phyloP scores from a whole-genome alignment of 345 rosid genomes.

The Pugionium cornutum region DNA sequence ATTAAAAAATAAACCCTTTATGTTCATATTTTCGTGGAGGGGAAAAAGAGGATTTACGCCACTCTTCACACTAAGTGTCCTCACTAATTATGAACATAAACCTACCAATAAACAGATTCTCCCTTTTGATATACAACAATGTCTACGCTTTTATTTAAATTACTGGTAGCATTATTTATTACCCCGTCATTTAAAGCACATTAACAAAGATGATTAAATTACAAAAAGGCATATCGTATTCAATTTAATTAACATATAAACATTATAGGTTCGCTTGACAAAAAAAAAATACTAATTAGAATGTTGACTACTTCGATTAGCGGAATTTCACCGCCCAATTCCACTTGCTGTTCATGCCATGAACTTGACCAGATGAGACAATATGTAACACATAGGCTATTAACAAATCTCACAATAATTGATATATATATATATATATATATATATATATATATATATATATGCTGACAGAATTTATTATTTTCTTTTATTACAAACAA shows the following conservation, averaged over 20 bases:
- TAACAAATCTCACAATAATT: no score
- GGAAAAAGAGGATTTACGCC: slow-evolving; percentile 17
- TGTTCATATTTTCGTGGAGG: neutral
- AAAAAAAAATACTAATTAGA: slow-evolving; percentile 18
- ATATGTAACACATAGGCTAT: slow-evolving; percentile 27
- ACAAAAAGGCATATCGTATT: slow-evolving; percentile 9
- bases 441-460: no score
- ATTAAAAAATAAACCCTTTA: neutral
- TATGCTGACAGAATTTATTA: no score
- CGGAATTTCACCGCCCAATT: slow-evolving; percentile 33
- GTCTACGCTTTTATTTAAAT: slow-evolving; percentile 4
- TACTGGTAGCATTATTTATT: neutral
- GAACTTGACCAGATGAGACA: slow-evolving; percentile 38
- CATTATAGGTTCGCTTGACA: slow-evolving; percentile 8
- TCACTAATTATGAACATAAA: slow-evolving; percentile 24
- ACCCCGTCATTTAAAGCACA: slow-evolving; percentile 20
- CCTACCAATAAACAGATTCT: slow-evolving; percentile 26
- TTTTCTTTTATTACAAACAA: no score
- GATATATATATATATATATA: no score
- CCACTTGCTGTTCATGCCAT: slow-evolving; percentile 22
- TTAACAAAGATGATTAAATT: slow-evolving; percentile 3
- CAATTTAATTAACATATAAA: neutral
- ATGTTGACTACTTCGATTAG: slow-evolving; percentile 31
- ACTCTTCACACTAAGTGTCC: slow-evolving; percentile 16
- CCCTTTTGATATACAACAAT: slow-evolving; percentile 8